Percentiles rank a stretch among this genome's conserved stretches.
Conservation (phyloP, 805 yeast genomes). For the Hanseniaspora lachancei region DNA sequence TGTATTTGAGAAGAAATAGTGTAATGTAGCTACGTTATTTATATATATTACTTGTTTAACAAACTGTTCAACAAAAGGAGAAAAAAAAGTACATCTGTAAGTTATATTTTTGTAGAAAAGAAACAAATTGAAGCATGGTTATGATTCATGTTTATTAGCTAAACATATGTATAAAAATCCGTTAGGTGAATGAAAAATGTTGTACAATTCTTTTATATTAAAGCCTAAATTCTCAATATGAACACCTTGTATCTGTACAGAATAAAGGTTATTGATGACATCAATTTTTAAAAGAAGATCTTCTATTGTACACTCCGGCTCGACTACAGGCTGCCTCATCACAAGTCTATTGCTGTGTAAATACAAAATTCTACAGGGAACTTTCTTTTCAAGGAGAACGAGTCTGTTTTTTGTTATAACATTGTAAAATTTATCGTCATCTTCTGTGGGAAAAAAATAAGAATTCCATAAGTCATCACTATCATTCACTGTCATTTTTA, state of each 20-base stretch:
- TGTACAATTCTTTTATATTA: slow-evolving; percentile 36
- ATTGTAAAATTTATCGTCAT: slow-evolving; percentile 19
- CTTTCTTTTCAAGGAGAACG: slow-evolving; percentile 12
- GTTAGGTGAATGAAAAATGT: slow-evolving; percentile 39
- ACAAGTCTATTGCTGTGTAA: slow-evolving; percentile 13
- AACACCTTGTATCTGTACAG: slow-evolving; percentile 46
- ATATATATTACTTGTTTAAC: not conserved
- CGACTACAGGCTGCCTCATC: slow-evolving; percentile 16
- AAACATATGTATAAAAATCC: slow-evolving; percentile 44
- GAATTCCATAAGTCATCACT: slow-evolving; percentile 47
- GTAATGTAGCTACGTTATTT: not conserved
- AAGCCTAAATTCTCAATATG: slow-evolving; percentile 31
- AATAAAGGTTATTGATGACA: not conserved
- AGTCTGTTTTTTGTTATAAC: slow-evolving; percentile 8
- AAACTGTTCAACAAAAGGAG: not conserved
- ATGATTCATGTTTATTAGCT: not conserved
- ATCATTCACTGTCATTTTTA: slow-evolving; percentile 57
- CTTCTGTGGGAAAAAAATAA: slow-evolving; percentile 25
- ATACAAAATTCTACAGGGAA: slow-evolving; percentile 13
- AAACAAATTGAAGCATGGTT: not conserved
- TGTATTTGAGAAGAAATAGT: slow-evolving; percentile 43
- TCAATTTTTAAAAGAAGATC: slow-evolving; percentile 15
- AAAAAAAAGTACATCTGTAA: too few species aligned
- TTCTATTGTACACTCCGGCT: slow-evolving; percentile 15
- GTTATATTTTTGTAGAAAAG: not conserved